Base-by-base conservation (phyloP, 208 protist species). In the Leishmania braziliensis region DNA sequence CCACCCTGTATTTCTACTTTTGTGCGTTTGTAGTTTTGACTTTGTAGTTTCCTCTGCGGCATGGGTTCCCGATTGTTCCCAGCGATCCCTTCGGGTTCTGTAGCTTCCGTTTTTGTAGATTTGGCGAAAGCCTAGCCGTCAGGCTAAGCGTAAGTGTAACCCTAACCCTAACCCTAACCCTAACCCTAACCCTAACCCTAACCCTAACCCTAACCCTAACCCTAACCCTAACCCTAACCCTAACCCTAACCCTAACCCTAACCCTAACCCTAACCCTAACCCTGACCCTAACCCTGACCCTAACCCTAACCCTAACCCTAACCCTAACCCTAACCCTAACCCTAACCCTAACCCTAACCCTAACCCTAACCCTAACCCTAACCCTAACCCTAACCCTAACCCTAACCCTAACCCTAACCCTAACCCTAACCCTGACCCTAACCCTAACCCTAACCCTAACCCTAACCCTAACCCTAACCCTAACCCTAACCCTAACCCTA, bases 251-350 rank as follows among this genome's bases (percentile, higher is more conserved):
- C n/a, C n/a, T n/a, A n/a, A n/a, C n/a, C n/a, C n/a, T n/a, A n/a
- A n/a, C n/a, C n/a, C n/a, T n/a, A n/a, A n/a, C n/a, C n/a, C n/a
- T n/a, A n/a, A n/a, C n/a, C n/a, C n/a, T n/a, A n/a, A n/a, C n/a
- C n/a, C n/a, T n/a, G n/a, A n/a, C n/a, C n/a, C n/a, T n/a, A n/a
- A n/a, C n/a, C n/a, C n/a, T n/a, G n/a, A n/a, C n/a, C n/a, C n/a
- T n/a, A n/a, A n/a, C 58, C 58, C 58, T 65, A 65, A 65, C 58
- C 58, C 58, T 65, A 65, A 65, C 56, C 56, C 56, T 62, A 62
- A 62, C 58, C 58, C 58, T 62, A 39, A 66, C 29, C 0, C 0
- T 66, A 66, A 33, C 0, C 29, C 5, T 66, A 39, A 29, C 12
- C 10, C 23, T 65, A 65, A 29, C 60, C 60, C 26, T 33, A 33